These are phyloP conservation scores for Phytophthora constricta DNA, from an alignment of 352 stramenopile species.

Conservation along the genomic window DNA sequence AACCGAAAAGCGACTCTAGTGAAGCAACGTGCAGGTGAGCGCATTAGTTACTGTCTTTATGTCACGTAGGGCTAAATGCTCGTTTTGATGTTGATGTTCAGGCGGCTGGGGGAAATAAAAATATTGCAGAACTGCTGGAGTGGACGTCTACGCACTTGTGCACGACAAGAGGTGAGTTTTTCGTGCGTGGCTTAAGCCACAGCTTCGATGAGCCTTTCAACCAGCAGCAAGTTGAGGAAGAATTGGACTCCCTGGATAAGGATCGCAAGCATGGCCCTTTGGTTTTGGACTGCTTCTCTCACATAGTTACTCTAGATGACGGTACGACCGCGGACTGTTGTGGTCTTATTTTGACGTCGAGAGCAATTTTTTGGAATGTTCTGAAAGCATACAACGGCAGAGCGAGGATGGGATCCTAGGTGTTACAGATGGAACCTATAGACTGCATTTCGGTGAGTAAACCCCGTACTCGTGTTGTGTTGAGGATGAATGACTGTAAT, in stretches of 20 bases:
- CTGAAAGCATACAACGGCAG: no score
- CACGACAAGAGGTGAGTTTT: background rate
- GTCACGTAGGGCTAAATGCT: no score
- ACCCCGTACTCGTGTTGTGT: no score
- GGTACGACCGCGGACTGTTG: background rate
- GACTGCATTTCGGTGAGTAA: no score
- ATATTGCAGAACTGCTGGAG: background rate
- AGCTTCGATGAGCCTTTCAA: no score
- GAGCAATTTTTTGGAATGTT: background rate
- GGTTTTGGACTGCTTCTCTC: background rate
- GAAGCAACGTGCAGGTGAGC: background rate
- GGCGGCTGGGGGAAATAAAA: background rate
- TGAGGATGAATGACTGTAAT: no score
- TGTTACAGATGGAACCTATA: no score
- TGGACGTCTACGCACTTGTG: background rate
- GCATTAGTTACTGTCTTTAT: background rate
- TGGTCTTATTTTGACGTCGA: background rate
- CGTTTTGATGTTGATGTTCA: background rate
- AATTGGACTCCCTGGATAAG: no score
- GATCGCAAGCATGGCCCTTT: no score
- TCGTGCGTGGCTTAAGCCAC: no score
- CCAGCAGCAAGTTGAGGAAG: no score
- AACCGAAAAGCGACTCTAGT: background rate
- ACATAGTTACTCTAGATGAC: background rate
- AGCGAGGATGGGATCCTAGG: no score